These are phyloP conservation scores for Gracilaria caudata DNA, from an alignment of 23 red algal genomes.

Conservation along the genomic window DNA sequence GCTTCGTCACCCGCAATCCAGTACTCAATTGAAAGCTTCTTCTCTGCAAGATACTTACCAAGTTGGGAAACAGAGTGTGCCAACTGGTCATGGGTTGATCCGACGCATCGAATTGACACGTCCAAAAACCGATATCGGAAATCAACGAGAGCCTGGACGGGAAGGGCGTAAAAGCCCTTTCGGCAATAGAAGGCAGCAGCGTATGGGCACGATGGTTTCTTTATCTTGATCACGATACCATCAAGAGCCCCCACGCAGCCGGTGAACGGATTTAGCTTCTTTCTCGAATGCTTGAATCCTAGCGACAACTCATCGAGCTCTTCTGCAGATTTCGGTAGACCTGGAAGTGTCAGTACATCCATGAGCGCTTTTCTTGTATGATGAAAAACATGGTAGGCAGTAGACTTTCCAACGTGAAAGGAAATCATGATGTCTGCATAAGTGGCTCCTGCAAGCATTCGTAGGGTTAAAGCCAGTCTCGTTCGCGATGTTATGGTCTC, in stretches of 20 bases:
- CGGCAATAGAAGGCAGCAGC: slow-evolving; percentile 7
- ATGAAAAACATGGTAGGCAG: slow-evolving; percentile 11
- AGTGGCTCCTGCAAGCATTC: neutral
- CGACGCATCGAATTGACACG: slow-evolving; percentile 13
- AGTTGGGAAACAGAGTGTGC: slow-evolving; percentile 4
- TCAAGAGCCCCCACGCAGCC: slow-evolving; percentile 10
- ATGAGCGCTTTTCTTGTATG: neutral
- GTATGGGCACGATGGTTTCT: neutral
- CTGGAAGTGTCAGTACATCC: neutral
- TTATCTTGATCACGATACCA: slow-evolving; percentile 25
- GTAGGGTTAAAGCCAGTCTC: neutral
- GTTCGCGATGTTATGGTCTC: neutral
- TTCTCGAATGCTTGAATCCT: slow-evolving; percentile 12
- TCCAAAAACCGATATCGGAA: slow-evolving; percentile 24
- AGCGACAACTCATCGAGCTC: neutral
- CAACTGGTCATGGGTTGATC: slow-evolving; percentile 19
- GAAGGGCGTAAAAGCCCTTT: slow-evolving; percentile 13
- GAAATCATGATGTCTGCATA: slow-evolving; percentile 9
- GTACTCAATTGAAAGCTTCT: slow-evolving; percentile 1
- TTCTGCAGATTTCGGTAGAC: neutral
- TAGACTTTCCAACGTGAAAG: neutral
- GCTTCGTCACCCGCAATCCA: slow-evolving; percentile 20
- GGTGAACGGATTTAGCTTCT: neutral
- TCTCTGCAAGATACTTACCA: neutral
- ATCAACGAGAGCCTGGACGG: slow-evolving; percentile 27